A percentile compares a stretch with the other conserved stretches of the same genome.
These are phyloP conservation scores for Ustanciosporium gigantosporum DNA, from an alignment of 1,284 basidiomycete species.

Conservation along the genomic window DNA sequence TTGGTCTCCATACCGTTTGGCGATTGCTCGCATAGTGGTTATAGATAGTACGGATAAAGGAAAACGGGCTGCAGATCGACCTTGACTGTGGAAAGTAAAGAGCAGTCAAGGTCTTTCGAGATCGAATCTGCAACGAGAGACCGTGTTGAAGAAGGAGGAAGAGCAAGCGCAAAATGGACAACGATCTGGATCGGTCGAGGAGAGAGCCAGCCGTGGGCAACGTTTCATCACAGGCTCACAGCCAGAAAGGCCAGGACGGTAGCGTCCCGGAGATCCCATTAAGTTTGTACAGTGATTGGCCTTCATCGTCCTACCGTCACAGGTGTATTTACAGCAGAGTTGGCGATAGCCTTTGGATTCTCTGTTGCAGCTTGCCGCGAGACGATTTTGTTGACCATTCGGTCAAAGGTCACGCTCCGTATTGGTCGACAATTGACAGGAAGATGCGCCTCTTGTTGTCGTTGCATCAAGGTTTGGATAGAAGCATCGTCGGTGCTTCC, in stretches of 20 bases:
- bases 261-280: not conserved
- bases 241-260: not conserved
- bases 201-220: too few relatives aligned
- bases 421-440: conserved; percentile 25
- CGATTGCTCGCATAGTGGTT: too few relatives aligned
- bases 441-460: conserved; percentile 6
- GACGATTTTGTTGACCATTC: conserved; percentile 22
- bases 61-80: not conserved
- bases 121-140: not conserved
- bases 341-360: too few relatives aligned
- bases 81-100: not conserved
- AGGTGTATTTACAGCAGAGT: too few relatives aligned
- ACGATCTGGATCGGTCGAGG: not conserved
- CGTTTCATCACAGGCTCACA: not conserved
- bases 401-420: conserved; percentile 21
- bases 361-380: conserved; percentile 2
- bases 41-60: too few relatives aligned
- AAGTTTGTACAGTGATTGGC: not conserved
- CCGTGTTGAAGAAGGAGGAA: not conserved
- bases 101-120: not conserved
- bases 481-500: not conserved
- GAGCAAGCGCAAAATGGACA: not conserved
- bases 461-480: conserved; percentile 1
- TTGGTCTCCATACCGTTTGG: not conserved
- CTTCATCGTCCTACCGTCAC: too few relatives aligned